A percentile compares a stretch with the other conserved stretches of the same genome.
Evolutionary conservation across 2,329 filamentous ascomycete species (phyloP).

Genomic region (Microcera coccophila): DNA sequence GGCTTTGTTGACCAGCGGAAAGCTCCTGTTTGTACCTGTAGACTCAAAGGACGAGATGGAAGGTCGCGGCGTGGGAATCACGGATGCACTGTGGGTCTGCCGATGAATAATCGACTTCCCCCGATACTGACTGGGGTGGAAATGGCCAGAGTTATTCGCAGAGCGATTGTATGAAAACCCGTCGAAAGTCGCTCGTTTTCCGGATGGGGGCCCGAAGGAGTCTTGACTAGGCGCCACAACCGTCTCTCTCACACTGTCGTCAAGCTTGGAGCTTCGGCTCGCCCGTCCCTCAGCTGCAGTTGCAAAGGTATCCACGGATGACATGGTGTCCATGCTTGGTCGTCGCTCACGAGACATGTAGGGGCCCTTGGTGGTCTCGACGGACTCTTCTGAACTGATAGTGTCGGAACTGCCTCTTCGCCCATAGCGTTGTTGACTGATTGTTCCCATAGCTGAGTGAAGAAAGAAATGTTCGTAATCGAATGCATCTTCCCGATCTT

Average conservation of each 20-base stretch:
- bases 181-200: conserved; percentile 25
- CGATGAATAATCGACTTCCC: conserved; percentile 43
- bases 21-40: conserved; percentile 57
- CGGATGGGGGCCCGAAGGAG: conserved; percentile 17
- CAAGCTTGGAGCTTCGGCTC: conserved; percentile 34
- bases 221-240: conserved; percentile 18
- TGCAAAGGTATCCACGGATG: conserved; percentile 53
- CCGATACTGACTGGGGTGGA: conserved; percentile 16
- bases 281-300: conserved; percentile 51
- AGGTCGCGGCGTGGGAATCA: conserved; percentile 34
- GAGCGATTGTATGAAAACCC: conserved; percentile 23
- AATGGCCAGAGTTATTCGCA: conserved; percentile 26
- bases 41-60: conserved; percentile 57
- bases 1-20: conserved; percentile 55
- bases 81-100: conserved; percentile 17
- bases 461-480: conserved; percentile 96
- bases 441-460: conserved; percentile 82
- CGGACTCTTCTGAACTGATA: conserved; percentile 56
- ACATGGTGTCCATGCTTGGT: conserved; percentile 47
- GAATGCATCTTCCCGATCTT: conserved; percentile 91
- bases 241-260: conserved; percentile 16
- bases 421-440: conserved; percentile 43
- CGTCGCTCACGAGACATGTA: conserved; percentile 33
- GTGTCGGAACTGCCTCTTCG: conserved; percentile 46
- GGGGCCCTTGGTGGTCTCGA: conserved; percentile 56